These are phyloP conservation scores for Mayamaea pseudoterrestris DNA, from an alignment of 108 stramenopile species.

Conservation along the genomic window DNA sequence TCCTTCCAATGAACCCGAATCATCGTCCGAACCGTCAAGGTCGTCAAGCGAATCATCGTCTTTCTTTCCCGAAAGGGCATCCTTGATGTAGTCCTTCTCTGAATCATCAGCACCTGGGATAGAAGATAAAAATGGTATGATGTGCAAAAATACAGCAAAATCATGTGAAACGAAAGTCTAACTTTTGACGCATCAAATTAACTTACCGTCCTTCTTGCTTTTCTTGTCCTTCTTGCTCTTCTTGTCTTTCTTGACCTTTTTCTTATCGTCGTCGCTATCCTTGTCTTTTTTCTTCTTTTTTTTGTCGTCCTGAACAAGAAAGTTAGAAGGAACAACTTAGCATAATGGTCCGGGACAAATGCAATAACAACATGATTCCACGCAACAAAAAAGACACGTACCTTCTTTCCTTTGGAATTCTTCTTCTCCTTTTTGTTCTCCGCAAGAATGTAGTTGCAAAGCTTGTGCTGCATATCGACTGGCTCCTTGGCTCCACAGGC, in stretches of 20 bases:
- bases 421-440: slow-evolving; percentile 83
- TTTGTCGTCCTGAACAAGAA: slow-evolving; percentile 33
- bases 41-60: slow-evolving; percentile 27
- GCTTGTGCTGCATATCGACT: slow-evolving; percentile 97
- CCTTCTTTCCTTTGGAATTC: slow-evolving; percentile 35
- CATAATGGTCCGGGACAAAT: neutral
- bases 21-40: slow-evolving; percentile 36
- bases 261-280: slow-evolving; percentile 49
- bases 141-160: neutral
- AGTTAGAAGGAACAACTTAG: slow-evolving; percentile 4
- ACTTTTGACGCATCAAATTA: neutral
- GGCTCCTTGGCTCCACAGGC: slow-evolving; percentile 96
- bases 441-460: slow-evolving; percentile 81
- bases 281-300: slow-evolving; percentile 35
- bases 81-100: slow-evolving; percentile 54
- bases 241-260: slow-evolving; percentile 67
- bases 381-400: too few relatives aligned
- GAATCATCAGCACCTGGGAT: slow-evolving; percentile 29
- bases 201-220: slow-evolving; percentile 20
- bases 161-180: slow-evolving; percentile 2
- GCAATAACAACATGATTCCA: too few relatives aligned
- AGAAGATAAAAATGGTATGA: neutral
- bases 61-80: slow-evolving; percentile 40
- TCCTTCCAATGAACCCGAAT: slow-evolving; percentile 24
- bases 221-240: slow-evolving; percentile 33